Evolutionary conservation across 1,284 basidiomycete genomes (phyloP).

Genomic region (Neotropicomus parvogracilis): DNA sequence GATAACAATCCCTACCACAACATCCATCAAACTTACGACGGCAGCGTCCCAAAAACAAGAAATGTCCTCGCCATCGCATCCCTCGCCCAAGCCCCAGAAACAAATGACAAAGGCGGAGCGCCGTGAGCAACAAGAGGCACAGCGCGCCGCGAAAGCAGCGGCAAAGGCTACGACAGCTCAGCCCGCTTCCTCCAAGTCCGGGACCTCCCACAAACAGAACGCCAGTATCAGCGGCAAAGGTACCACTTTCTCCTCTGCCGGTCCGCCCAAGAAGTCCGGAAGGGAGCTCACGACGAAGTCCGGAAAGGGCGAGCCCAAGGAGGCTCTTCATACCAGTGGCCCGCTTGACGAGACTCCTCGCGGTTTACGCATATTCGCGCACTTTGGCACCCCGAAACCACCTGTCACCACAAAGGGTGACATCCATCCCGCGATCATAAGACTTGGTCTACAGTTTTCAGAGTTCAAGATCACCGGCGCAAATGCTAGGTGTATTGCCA

Average conservation of each 20-base stretch:
- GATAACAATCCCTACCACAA: constrained; percentile 11
- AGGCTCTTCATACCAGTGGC: constrained; percentile 9
- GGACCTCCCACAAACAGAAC: constrained; percentile 16
- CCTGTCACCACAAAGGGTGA: constrained; percentile 65
- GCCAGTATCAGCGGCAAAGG: constrained; percentile 22
- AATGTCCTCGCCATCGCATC: constrained; percentile 8
- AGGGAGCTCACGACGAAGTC: constrained; percentile 16
- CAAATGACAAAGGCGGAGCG: constrained; percentile 77
- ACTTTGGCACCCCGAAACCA: constrained; percentile 73
- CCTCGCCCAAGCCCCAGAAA: constrained; percentile 48
- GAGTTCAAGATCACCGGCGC: constrained; percentile 85
- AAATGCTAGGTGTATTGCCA: constrained; percentile 88
- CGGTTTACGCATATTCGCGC: constrained; percentile 74
- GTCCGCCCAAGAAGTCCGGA: constrained; percentile 22
- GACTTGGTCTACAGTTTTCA: constrained; percentile 78
- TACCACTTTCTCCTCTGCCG: constrained; percentile 5
- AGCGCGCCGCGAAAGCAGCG: constrained; percentile 69
- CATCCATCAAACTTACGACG: constrained; percentile 24
- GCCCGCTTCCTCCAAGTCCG: constrained; percentile 21
- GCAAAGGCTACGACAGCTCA: constrained; percentile 20
- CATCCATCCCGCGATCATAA: constrained; percentile 77
- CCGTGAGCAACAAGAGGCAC: constrained; percentile 73
- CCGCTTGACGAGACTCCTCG: constrained; percentile 40
- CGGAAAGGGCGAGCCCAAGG: constrained; percentile 27
- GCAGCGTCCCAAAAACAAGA: not conserved